Conservation (phyloP, 2,329 filamentous ascomycete genomes). For the Aspergillus fumigatus region DNA sequence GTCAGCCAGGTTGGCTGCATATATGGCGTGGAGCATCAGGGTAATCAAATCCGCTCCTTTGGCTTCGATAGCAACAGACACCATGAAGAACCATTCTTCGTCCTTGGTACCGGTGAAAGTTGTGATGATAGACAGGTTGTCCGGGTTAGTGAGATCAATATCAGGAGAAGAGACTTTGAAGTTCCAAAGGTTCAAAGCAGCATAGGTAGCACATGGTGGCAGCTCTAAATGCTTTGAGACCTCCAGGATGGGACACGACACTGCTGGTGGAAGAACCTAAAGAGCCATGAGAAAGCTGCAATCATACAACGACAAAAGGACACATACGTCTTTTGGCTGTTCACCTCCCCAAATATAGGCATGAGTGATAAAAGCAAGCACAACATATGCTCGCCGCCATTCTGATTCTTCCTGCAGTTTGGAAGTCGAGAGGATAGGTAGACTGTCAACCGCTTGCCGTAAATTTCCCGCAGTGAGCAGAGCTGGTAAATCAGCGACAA, state of each 20-base stretch:
- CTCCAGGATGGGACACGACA: conserved; percentile 34
- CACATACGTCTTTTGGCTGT: conserved; percentile 59
- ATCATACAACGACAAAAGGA: neutral
- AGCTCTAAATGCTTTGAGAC: conserved; percentile 34
- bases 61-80: conserved; percentile 46
- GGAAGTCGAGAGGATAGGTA: conserved; percentile 74
- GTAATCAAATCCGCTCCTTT: conserved; percentile 40
- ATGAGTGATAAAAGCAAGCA: conserved; percentile 72
- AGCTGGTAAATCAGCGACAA: conserved; percentile 71
- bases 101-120: conserved; percentile 24
- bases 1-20: conserved; percentile 35
- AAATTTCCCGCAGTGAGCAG: conserved; percentile 73
- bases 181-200: conserved; percentile 40
- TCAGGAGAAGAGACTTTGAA: conserved; percentile 20
- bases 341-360: conserved; percentile 81
- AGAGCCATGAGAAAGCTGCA: conserved; percentile 1
- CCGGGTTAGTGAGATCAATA: conserved; percentile 25
- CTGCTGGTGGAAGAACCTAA: conserved; percentile 34
- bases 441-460: conserved; percentile 66
- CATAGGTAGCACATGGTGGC: conserved; percentile 42
- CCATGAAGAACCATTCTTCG: conserved; percentile 40
- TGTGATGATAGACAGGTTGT: conserved; percentile 17
- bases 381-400: conserved; percentile 78
- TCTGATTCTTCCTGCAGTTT: conserved; percentile 73
- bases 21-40: conserved; percentile 39